Evolutionary conservation across 2,329 filamentous ascomycete species (phyloP).

Genomic region (Epichloe scottii): DNA sequence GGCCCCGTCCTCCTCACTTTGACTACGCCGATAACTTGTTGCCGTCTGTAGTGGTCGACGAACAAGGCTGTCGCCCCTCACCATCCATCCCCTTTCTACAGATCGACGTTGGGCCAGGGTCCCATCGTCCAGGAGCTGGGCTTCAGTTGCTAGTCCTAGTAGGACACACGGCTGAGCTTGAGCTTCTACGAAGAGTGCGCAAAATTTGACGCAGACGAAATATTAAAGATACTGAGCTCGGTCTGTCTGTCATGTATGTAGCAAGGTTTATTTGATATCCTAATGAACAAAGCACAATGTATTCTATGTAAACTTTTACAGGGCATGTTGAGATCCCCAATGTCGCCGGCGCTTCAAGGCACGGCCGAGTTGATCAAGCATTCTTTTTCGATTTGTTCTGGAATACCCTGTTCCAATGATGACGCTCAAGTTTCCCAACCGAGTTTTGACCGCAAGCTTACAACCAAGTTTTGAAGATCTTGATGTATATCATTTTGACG

Average conservation of each 20-base stretch:
- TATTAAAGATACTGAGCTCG: too few relatives aligned
- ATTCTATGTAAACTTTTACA: neutral
- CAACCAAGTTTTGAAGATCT: conserved; percentile 15
- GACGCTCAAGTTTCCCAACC: too few relatives aligned
- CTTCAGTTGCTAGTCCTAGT: too few relatives aligned
- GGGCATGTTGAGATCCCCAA: neutral
- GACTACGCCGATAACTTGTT: too few relatives aligned
- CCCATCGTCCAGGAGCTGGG: too few relatives aligned
- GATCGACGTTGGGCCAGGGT: neutral
- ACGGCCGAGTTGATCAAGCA: neutral
- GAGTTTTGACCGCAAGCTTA: neutral
- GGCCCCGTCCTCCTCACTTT: too few relatives aligned
- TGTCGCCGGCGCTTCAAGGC: neutral
- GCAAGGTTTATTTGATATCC: too few relatives aligned
- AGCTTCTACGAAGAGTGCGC: too few relatives aligned
- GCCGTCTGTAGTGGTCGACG: neutral
- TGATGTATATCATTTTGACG: conserved; percentile 16
- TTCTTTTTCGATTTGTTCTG: neutral
- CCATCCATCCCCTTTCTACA: neutral
- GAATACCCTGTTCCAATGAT: neutral
- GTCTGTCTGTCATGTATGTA: too few relatives aligned
- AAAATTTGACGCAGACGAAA: too few relatives aligned
- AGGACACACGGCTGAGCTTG: too few relatives aligned
- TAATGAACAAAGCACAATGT: neutral
- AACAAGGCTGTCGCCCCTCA: neutral